Conservation (phyloP, 2,329 filamentous ascomycete genomes). For the Sphaerostilbella broomeana region DNA sequence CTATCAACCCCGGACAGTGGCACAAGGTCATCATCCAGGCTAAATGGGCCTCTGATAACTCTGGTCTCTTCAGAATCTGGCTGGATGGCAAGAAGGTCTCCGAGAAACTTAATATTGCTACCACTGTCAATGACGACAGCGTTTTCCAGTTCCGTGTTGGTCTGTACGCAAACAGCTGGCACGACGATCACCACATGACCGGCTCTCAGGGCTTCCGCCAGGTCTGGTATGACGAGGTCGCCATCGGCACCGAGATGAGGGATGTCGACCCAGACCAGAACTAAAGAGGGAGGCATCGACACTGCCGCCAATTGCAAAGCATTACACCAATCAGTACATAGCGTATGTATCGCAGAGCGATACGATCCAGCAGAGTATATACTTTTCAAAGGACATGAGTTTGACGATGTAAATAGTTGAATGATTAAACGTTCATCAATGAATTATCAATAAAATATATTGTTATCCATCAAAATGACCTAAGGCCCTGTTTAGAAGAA, state of each 20-base stretch:
- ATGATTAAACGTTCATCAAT: no score
- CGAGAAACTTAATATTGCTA: slow-evolving; percentile 33
- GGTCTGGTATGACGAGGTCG: slow-evolving; percentile 46
- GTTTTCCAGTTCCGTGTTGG: slow-evolving; percentile 41
- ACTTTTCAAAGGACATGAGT: no score
- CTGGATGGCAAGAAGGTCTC: slow-evolving; percentile 39
- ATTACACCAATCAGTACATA: not conserved
- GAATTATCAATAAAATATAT: no score
- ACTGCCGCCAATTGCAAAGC: no score
- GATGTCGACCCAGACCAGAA: slow-evolving; percentile 20
- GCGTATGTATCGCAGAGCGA: no score
- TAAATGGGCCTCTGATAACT: slow-evolving; percentile 37
- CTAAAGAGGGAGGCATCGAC: no score
- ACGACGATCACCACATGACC: slow-evolving; percentile 34
- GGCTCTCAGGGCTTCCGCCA: slow-evolving; percentile 37
- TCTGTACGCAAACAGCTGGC: slow-evolving; percentile 45
- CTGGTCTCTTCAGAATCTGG: slow-evolving; percentile 41
- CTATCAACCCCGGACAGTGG: slow-evolving; percentile 38
- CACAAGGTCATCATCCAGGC: slow-evolving; percentile 40
- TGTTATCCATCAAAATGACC: no score
- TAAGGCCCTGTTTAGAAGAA: no score
- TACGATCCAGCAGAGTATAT: no score
- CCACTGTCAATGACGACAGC: slow-evolving; percentile 38
- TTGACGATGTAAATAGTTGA: no score
- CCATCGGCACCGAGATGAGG: slow-evolving; percentile 32